A percentile compares a stretch with the other conserved stretches of the same genome.
phyloP scores from a whole-genome alignment of 306 rosid genomes.

The Parietaria judaica region DNA sequence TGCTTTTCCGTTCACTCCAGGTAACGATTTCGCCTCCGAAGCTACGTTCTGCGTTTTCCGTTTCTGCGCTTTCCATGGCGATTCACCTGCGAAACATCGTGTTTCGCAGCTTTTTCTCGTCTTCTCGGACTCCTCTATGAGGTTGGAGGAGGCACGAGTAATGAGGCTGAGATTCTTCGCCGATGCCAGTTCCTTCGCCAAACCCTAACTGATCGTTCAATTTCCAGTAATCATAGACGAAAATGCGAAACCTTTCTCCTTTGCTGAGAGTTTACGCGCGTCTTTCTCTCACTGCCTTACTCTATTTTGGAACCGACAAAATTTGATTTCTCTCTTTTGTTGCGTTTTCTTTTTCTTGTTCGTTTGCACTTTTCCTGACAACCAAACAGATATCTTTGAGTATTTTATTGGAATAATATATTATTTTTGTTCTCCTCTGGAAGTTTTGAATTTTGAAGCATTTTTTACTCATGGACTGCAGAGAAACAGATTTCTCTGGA shows the following conservation, averaged over 20 bases:
- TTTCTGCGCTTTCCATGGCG: too few species aligned
- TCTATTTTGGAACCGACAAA: too few species aligned
- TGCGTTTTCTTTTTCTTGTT: background rate
- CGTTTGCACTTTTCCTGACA: slow-evolving; percentile 7
- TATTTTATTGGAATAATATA: background rate
- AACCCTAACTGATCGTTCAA: slow-evolving; percentile 31
- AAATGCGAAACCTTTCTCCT: background rate
- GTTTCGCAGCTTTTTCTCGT: background rate
- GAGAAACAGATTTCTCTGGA: too few species aligned
- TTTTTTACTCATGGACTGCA: too few species aligned
- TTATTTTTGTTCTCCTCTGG: background rate
- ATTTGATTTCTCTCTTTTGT: background rate
- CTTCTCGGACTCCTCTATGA: too few species aligned
- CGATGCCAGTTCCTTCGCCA: background rate
- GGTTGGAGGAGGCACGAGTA: too few species aligned
- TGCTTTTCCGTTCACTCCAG: slow-evolving; percentile 27
- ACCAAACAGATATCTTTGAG: background rate
- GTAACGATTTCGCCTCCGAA: slow-evolving; percentile 12
- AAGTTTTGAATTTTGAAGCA: background rate
- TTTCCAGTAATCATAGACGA: slow-evolving; percentile 3
- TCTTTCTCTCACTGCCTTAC: too few species aligned
- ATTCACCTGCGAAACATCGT: background rate
- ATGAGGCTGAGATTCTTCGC: too few species aligned
- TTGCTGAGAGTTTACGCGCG: too few species aligned
- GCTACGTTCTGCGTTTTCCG: too few species aligned